phyloP scores from a whole-genome alignment of 768 basidiomycete genomes.

The Sarcodon aspratus region DNA sequence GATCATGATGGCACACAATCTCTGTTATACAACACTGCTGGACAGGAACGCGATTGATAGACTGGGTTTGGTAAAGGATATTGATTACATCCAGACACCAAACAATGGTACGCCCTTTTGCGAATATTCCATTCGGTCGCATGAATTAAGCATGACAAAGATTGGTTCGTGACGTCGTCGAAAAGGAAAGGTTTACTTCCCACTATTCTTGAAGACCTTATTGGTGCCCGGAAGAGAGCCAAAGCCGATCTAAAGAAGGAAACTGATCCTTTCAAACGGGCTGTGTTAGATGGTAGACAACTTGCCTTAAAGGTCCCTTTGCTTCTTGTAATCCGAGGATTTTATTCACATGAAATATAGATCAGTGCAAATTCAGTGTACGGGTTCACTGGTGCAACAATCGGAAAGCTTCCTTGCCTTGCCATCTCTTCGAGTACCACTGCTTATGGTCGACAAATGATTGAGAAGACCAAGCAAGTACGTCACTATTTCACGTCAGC shows the following conservation, averaged over 20 bases:
- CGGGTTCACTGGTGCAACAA: conserved; percentile 95
- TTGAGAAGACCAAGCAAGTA: conserved; percentile 89
- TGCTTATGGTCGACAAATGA: conserved; percentile 98
- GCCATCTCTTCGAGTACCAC: conserved; percentile 93
- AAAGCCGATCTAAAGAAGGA: conserved; percentile 96
- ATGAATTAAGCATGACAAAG: conserved; percentile 25
- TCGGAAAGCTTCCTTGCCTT: conserved; percentile 94
- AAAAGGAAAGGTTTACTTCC: conserved; percentile 85
- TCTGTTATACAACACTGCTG: conserved; percentile 95
- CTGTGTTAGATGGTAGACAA: conserved; percentile 95
- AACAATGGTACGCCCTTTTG: conserved; percentile 63
- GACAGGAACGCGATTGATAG: conserved; percentile 72
- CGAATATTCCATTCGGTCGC: background rate
- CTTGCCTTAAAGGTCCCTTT: conserved; percentile 77
- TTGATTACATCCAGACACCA: conserved; percentile 90
- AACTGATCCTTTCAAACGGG: conserved; percentile 93
- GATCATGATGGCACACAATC: conserved; percentile 99
- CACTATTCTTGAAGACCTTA: conserved; percentile 86
- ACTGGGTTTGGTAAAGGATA: conserved; percentile 65
- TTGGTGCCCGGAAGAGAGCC: conserved; percentile 87
- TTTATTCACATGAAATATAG: conserved; percentile 28
- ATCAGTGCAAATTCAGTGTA: conserved; percentile 99
- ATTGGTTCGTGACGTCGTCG: conserved; percentile 67
- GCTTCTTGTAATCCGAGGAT: background rate
- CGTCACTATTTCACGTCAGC: conserved; percentile 8